Percentiles rank a stretch among this genome's conserved stretches.
These are phyloP conservation scores for Phylloporus rhodoxanthus DNA, from an alignment of 768 basidiomycete species.

Conservation along the genomic window DNA sequence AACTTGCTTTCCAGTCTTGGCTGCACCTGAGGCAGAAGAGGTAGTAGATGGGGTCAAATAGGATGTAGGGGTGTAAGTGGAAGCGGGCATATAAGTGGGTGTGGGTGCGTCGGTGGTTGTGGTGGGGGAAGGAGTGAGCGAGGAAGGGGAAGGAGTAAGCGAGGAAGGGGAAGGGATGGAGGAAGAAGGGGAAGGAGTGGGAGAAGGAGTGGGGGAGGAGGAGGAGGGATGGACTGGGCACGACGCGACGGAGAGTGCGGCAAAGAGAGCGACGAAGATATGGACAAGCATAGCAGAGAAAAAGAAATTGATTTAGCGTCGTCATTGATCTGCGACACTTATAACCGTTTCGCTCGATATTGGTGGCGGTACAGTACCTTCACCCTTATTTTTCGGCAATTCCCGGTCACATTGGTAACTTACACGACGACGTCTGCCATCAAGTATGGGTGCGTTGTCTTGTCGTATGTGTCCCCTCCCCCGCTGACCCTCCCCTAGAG, in stretches of 20 bases:
- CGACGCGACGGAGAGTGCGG: constrained; percentile 47
- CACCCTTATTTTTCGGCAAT: neutral
- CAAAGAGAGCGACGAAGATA: constrained; percentile 46
- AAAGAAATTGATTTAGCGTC: neutral
- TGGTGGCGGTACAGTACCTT: constrained; percentile 1
- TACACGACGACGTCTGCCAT: too few species aligned
- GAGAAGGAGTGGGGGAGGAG: too few species aligned
- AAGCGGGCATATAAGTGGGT: neutral
- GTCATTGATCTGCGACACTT: neutral
- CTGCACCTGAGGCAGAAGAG: neutral
- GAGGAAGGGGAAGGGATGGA: too few species aligned
- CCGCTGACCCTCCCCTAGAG: neutral
- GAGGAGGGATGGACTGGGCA: constrained; percentile 30
- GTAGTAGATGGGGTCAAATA: neutral
- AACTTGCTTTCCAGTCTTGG: constrained; percentile 40
- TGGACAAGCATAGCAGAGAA: constrained; percentile 30
- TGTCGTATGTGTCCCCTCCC: too few species aligned
- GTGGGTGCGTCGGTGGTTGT: too few species aligned
- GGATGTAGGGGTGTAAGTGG: neutral
- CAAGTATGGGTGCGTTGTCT: too few species aligned
- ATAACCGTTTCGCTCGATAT: neutral
- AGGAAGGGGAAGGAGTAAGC: too few species aligned
- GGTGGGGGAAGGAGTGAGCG: too few species aligned
- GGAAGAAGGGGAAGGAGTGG: too few species aligned
- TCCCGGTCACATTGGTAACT: too few species aligned